phyloP scores from a whole-genome alignment of 805 yeast species.

The Komagataella mondaviorum region DNA sequence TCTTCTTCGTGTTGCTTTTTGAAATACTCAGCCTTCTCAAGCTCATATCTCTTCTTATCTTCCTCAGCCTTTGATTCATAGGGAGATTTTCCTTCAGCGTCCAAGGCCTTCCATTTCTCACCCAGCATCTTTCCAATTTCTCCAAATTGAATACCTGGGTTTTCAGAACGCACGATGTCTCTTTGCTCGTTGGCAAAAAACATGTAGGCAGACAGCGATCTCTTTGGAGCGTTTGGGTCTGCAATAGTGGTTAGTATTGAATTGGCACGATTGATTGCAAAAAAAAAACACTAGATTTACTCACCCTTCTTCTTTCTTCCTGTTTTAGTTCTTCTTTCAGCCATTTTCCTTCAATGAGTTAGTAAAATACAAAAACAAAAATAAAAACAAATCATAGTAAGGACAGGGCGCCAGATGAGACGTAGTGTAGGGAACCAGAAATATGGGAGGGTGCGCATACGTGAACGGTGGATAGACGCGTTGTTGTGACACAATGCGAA shows the following conservation, averaged over 20 bases:
- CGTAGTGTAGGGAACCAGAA: background rate
- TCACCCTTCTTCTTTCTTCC: conserved; percentile 22
- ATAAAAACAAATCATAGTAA: conserved; percentile 1
- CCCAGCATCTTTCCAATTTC: conserved; percentile 93
- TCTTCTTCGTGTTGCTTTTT: conserved; percentile 7
- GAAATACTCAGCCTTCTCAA: conserved; percentile 81
- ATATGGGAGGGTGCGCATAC: background rate
- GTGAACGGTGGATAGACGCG: background rate
- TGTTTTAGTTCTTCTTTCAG: conserved; percentile 14
- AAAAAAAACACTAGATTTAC: background rate
- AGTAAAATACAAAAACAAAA: conserved; percentile 1
- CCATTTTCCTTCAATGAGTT: conserved; percentile 9
- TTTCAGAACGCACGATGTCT: conserved; percentile 88
- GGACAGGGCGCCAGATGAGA: background rate
- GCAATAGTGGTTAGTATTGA: conserved; percentile 2
- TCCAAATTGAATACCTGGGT: conserved; percentile 93
- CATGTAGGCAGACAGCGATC: conserved; percentile 97
- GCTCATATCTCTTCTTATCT: conserved; percentile 96
- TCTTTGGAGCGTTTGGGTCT: conserved; percentile 98
- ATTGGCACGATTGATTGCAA: background rate
- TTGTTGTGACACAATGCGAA: background rate
- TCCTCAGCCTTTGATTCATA: conserved; percentile 88
- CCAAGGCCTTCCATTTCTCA: conserved; percentile 90
- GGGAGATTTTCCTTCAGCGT: conserved; percentile 72
- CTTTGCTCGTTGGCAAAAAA: conserved; percentile 97